A percentile compares a stretch with the other conserved stretches of the same genome.
These are phyloP conservation scores for Eucalyptus guilfoylei DNA, from an alignment of 345 rosid species.

Conservation along the genomic window DNA sequence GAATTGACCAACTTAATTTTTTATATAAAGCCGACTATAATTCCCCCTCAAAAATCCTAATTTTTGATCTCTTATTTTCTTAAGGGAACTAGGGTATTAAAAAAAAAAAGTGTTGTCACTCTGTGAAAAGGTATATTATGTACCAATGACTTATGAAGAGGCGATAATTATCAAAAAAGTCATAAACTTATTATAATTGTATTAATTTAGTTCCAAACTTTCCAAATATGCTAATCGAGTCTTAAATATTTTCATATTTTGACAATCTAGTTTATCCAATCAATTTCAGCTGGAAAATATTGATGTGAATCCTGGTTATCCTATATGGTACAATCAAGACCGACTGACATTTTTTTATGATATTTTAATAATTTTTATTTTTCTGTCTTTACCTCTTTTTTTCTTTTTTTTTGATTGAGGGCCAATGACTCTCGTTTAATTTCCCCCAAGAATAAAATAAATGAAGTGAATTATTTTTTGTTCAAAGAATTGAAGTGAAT, in stretches of 20 bases:
- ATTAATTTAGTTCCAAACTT: too few species aligned
- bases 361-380: too few species aligned
- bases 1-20: neutral
- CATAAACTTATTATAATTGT: neutral
- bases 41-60: neutral
- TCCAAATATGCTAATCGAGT: neutral
- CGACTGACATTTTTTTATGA: accelerated
- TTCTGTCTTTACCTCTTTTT: too few species aligned
- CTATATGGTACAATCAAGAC: too few species aligned
- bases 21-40: neutral
- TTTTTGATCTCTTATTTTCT: neutral
- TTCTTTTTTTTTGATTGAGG: too few species aligned
- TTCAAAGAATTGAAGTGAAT: too few species aligned
- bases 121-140: neutral
- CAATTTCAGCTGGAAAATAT: neutral
- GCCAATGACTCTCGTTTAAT: too few species aligned
- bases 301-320: too few species aligned
- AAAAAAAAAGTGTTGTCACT: neutral
- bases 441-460: too few species aligned
- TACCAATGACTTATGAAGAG: neutral
- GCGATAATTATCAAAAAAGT: neutral
- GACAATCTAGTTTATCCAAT: neutral
- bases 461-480: too few species aligned
- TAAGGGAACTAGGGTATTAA: neutral
- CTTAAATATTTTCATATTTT: neutral